phyloP scores from a whole-genome alignment of 768 basidiomycete species.

The Phaffia australis region DNA sequence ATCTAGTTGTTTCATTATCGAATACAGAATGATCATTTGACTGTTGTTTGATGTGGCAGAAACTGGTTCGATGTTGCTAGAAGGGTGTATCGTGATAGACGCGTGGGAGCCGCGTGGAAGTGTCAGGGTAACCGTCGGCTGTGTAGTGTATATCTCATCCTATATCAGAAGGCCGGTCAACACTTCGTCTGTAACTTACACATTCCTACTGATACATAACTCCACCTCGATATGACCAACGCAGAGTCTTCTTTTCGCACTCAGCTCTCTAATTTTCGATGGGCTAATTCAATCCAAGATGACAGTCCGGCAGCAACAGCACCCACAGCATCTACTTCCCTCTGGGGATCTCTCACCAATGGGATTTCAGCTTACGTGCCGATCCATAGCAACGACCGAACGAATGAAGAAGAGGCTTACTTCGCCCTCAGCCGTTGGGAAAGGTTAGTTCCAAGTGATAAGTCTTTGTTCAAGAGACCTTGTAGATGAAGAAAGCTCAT shows the following conservation, averaged over 20 bases:
- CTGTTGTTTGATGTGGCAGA: too few relatives aligned
- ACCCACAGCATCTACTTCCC: slow-evolving; percentile 48
- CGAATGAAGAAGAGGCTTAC: slow-evolving; percentile 93
- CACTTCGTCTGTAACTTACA: too few relatives aligned
- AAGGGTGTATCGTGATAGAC: too few relatives aligned
- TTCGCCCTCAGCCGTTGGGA: slow-evolving; percentile 84
- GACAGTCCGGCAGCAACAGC: slow-evolving; percentile 37
- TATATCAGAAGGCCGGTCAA: too few relatives aligned
- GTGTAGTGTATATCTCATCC: too few relatives aligned
- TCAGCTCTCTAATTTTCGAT: slow-evolving; percentile 38
- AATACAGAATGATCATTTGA: too few relatives aligned
- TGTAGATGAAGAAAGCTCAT: not conserved
- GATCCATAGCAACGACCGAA: slow-evolving; percentile 62
- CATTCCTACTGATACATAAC: too few relatives aligned
- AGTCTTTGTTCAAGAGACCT: not conserved
- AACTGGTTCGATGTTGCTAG: too few relatives aligned
- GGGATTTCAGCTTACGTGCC: slow-evolving; percentile 79
- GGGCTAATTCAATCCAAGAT: slow-evolving; percentile 38
- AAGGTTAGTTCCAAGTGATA: slow-evolving; percentile 39
- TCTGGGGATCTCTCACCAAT: slow-evolving; percentile 69
- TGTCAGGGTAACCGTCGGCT: too few relatives aligned
- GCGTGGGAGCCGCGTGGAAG: too few relatives aligned
- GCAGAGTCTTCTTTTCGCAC: slow-evolving; percentile 34
- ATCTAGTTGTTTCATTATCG: too few relatives aligned
- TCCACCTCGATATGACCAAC: slow-evolving; percentile 29